Evolutionary conservation across 805 yeast genomes (phyloP), one percentile per base, ranked within the genome.

Genomic region (Saccharomyces kudriavzevii): DNA sequence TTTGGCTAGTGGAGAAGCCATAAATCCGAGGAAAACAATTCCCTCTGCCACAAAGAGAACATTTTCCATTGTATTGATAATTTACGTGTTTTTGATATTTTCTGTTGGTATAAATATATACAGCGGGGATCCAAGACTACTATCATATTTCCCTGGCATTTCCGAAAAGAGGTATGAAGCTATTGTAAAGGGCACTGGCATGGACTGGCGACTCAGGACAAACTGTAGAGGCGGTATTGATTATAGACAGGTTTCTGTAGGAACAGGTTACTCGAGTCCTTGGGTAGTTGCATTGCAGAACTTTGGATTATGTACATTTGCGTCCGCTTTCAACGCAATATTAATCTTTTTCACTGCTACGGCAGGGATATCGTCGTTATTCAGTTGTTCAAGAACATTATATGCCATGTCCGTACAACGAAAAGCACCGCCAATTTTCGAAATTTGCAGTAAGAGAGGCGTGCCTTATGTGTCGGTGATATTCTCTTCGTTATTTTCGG

Each of bases 1-100:
- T 58, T 81, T 87, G 52, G 92, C 94, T 2, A 89, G 92, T 5
- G 87, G 91, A 67, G 96, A 88, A 67, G 87, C 91, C n/a, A 75
- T 84, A 56, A 84, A 86, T 58, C 96, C 96, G 4, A 74, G 94
- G 58, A 81, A 77, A 56, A 83, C 92, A 0, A 74, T 88, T 17
- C 95, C 95, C 0, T 77, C 83, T 10, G 92, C 94, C 1, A 86
- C 91, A 2, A 82, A 77, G 59, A 75, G 85, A 60, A 88, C 87
- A 2, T 86, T 87, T 64, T 84, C 87, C 77, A 74, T 91, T 61
- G 79, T 88, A 40, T 61, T 84, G 4, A 65, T 85, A 0, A 78
- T 87, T 58, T 88, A 87, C 67, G 67, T 87, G 48, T 65, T 87
- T 20, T 80, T 89, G 2, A 77, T 85, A 22, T 83, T 88, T 62